phyloP scores from a whole-genome alignment of 129 eudicot species.

The Artemisia tridentata region DNA sequence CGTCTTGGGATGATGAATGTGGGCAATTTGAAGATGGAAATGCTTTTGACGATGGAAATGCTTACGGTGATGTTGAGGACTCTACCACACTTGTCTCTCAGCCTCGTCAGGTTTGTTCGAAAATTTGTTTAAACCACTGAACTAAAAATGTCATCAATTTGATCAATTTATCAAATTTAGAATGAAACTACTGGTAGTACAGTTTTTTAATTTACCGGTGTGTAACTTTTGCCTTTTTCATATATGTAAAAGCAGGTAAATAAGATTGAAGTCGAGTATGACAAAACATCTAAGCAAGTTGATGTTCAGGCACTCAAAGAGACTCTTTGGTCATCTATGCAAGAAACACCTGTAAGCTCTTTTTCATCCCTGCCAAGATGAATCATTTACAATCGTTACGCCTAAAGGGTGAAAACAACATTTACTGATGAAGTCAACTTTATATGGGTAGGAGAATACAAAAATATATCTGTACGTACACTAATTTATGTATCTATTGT shows the following conservation, averaged over 20 bases:
- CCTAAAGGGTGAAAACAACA: too few relatives aligned
- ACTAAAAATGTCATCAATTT: background rate
- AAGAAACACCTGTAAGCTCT: constrained; percentile 38
- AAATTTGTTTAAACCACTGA: background rate
- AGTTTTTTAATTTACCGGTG: background rate
- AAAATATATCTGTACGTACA: background rate
- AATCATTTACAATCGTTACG: too few relatives aligned
- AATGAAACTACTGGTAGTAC: background rate
- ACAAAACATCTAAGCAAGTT: constrained; percentile 76
- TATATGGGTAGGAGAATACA: too few relatives aligned
- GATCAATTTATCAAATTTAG: background rate
- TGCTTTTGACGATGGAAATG: constrained; percentile 51
- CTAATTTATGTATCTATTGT: background rate
- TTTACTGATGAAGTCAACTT: too few relatives aligned
- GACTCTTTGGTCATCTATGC: constrained; percentile 71
- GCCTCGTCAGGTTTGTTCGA: constrained; percentile 71
- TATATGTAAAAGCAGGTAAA: constrained; percentile 43
- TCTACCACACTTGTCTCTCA: constrained; percentile 58
- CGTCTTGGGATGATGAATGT: constrained; percentile 64
- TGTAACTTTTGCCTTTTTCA: constrained; percentile 1
- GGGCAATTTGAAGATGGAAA: constrained; percentile 56
- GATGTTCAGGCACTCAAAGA: constrained; percentile 77
- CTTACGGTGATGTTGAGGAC: constrained; percentile 59
- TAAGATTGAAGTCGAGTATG: constrained; percentile 68
- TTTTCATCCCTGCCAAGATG: background rate